phyloP scores from a whole-genome alignment of 345 rosid genomes.

The Crucihimalaya himalaica region DNA sequence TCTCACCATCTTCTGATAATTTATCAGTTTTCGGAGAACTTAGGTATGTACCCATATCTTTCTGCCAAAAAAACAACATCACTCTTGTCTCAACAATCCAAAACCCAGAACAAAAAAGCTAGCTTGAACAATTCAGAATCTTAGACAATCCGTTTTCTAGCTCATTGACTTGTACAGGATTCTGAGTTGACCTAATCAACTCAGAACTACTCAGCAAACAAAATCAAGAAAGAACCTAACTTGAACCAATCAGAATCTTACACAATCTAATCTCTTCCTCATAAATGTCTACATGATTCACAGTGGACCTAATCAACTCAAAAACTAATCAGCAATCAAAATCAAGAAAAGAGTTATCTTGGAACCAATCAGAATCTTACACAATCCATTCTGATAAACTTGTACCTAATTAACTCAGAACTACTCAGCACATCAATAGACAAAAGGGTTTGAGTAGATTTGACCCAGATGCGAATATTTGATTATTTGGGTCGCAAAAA shows the following conservation, averaged over 20 bases:
- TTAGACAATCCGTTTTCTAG: background rate
- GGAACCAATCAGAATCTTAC: constrained; percentile 1
- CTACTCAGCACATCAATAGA: background rate
- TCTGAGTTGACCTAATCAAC: background rate
- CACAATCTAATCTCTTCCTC: background rate
- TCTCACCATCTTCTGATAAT: constrained; percentile 72
- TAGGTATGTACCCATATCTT: constrained; percentile 72
- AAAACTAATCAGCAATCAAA: constrained; percentile 5
- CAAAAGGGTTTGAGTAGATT: background rate
- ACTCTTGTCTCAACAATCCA: background rate
- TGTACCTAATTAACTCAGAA: constrained; percentile 10
- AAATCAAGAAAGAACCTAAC: background rate
- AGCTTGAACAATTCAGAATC: background rate
- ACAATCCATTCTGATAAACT: background rate
- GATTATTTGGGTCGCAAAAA: constrained; percentile 14
- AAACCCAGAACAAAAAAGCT: background rate
- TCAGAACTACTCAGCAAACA: background rate
- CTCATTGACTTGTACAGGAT: background rate
- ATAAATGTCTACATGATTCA: background rate
- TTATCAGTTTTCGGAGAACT: constrained; percentile 84
- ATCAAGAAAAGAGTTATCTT: background rate
- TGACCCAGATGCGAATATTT: constrained; percentile 28
- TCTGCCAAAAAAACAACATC: constrained; percentile 6
- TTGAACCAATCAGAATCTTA: background rate
- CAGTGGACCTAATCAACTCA: constrained; percentile 3